Percentiles rank a stretch among this genome's conserved stretches.
phyloP scores from a whole-genome alignment of 768 basidiomycete species.

The Lactifluus volemus region DNA sequence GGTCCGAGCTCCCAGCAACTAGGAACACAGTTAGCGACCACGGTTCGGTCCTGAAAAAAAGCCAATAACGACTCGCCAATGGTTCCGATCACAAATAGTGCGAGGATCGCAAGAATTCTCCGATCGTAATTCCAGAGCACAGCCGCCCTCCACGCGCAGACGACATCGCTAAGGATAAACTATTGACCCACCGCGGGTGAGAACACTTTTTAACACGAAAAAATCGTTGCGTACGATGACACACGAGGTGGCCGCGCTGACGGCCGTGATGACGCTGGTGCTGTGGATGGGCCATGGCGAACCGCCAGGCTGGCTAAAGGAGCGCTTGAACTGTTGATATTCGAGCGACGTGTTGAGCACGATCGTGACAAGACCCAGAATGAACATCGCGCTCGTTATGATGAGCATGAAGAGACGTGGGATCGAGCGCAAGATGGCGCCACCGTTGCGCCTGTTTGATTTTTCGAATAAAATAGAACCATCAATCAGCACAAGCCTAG shows the following conservation, averaged over 20 bases:
- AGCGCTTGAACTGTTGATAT: neutral
- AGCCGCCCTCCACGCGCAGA: conserved; percentile 13
- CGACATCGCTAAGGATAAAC: conserved; percentile 1
- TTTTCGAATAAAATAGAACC: too few species aligned
- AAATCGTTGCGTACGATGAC: neutral
- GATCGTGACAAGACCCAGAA: neutral
- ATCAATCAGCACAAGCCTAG: neutral
- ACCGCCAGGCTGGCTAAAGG: neutral
- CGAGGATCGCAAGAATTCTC: neutral
- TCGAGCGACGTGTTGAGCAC: conserved; percentile 7
- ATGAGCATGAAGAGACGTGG: conserved; percentile 11
- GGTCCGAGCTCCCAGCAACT: conserved; percentile 1
- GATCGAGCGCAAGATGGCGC: neutral
- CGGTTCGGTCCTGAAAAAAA: neutral
- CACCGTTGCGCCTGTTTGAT: neutral
- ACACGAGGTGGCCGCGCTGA: neutral
- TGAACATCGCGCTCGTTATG: conserved; percentile 6
- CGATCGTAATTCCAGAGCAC: conserved; percentile 13
- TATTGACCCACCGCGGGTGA: neutral
- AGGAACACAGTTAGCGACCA: neutral
- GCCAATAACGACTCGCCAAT: neutral
- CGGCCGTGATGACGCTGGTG: neutral
- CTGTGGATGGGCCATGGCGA: neutral
- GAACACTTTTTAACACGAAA: neutral
- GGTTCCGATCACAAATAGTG: conserved; percentile 1